Percentiles rank a stretch among this genome's conserved stretches.
phyloP scores from a whole-genome alignment of 139 green algal species.

The Bryopsis sp. region DNA sequence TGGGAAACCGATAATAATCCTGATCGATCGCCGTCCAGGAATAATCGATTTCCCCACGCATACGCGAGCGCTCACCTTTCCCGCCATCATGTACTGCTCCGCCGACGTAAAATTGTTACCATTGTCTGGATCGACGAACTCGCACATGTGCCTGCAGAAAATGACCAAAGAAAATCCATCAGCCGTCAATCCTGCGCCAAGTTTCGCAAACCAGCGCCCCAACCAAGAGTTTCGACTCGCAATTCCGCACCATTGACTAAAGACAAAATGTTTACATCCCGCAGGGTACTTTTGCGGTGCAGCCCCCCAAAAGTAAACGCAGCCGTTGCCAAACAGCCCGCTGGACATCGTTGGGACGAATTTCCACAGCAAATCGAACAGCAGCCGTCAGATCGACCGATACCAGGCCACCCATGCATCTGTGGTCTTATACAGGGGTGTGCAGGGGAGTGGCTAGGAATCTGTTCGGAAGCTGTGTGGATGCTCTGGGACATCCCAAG shows the following conservation, averaged over 20 bases:
- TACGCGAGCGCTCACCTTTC: neutral
- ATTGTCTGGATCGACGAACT: neutral
- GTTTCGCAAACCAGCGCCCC: neutral
- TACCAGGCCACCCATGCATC: too few species aligned
- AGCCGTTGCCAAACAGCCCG: too few species aligned
- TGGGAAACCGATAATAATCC: too few species aligned
- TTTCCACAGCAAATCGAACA: too few species aligned
- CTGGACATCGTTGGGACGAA: too few species aligned
- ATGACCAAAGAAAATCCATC: neutral
- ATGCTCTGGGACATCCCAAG: too few species aligned
- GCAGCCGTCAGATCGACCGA: too few species aligned
- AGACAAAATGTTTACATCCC: neutral
- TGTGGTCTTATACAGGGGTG: too few species aligned
- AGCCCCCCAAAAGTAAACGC: neutral
- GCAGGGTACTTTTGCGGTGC: neutral
- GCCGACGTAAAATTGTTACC: neutral
- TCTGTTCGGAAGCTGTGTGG: too few species aligned
- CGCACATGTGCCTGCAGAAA: neutral
- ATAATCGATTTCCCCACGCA: neutral
- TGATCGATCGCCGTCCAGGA: too few species aligned
- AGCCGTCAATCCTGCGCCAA: neutral
- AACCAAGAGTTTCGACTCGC: neutral
- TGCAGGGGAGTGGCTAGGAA: too few species aligned
- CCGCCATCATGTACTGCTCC: constrained; percentile 3
- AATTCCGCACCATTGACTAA: neutral